Evolutionary conservation across 2,329 filamentous ascomycete genomes (phyloP).

Genomic region (Paecilomyces fulvus): DNA sequence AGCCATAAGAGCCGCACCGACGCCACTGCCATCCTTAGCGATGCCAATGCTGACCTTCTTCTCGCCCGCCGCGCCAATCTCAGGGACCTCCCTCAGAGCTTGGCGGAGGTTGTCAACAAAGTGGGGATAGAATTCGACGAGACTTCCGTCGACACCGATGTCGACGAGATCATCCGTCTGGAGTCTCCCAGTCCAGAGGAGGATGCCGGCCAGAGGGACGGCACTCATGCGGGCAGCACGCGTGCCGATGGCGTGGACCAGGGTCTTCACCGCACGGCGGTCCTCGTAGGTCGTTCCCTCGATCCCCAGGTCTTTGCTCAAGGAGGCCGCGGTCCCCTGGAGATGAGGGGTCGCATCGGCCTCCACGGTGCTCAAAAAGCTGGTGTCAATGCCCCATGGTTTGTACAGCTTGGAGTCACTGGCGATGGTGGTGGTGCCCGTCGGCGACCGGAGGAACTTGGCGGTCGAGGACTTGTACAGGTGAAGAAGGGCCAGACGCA

Average conservation of each 20-base stretch:
- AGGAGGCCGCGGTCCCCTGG: slow-evolving; percentile 63
- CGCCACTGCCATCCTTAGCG: slow-evolving; percentile 90
- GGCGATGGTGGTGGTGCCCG: slow-evolving; percentile 58
- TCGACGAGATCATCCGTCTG: slow-evolving; percentile 64
- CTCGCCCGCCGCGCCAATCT: slow-evolving; percentile 70
- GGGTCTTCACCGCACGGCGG: slow-evolving; percentile 75
- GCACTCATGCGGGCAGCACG: slow-evolving; percentile 82
- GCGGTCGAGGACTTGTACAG: slow-evolving; percentile 60
- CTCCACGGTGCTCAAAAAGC: slow-evolving; percentile 79
- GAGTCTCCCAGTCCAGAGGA: slow-evolving; percentile 71
- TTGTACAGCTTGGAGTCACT: slow-evolving; percentile 60
- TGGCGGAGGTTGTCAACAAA: slow-evolving; percentile 86
- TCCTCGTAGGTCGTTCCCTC: slow-evolving; percentile 72
- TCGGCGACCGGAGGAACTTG: slow-evolving; percentile 65
- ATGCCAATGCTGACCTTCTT: slow-evolving; percentile 88
- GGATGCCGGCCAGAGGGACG: slow-evolving; percentile 76
- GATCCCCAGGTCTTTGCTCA: slow-evolving; percentile 69
- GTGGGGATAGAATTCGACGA: slow-evolving; percentile 92
- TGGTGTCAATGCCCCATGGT: slow-evolving; percentile 85
- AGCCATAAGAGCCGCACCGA: slow-evolving; percentile 92
- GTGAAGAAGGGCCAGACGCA: slow-evolving; percentile 66
- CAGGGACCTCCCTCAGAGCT: slow-evolving; percentile 64
- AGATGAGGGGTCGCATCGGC: slow-evolving; percentile 68
- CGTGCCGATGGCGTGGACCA: slow-evolving; percentile 75
- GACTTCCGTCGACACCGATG: slow-evolving; percentile 85